A percentile compares a stretch with the other conserved stretches of the same genome.
Conservation (phyloP, 2,329 filamentous ascomycete species). For the Mycosphaerella arachidis region DNA sequence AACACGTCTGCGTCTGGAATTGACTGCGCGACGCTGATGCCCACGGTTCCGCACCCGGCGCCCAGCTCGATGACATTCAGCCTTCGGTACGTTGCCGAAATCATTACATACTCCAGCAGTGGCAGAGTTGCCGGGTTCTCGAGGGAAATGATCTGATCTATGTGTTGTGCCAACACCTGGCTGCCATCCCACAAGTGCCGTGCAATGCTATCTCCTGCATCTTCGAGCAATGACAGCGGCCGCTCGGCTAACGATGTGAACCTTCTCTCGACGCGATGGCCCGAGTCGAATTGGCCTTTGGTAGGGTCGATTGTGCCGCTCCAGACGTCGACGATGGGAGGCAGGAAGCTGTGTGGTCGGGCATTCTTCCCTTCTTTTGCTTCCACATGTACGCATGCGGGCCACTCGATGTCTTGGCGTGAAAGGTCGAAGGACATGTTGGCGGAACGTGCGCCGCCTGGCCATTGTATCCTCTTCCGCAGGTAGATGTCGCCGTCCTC, state of each 20-base stretch:
- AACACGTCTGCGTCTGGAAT: slow-evolving; percentile 50
- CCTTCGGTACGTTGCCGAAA: slow-evolving; percentile 36
- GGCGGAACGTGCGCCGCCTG: slow-evolving; percentile 40
- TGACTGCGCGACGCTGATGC: slow-evolving; percentile 57
- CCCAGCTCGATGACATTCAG: slow-evolving; percentile 61
- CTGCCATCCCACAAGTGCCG: slow-evolving; percentile 67
- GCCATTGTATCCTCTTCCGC: slow-evolving; percentile 43
- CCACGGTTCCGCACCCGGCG: slow-evolving; percentile 64
- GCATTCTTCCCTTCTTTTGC: slow-evolving; percentile 33
- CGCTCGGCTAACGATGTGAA: slow-evolving; percentile 42
- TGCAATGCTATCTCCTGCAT: slow-evolving; percentile 68
- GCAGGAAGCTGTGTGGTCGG: slow-evolving; percentile 28
- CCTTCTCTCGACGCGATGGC: slow-evolving; percentile 53
- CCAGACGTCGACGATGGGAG: slow-evolving; percentile 54
- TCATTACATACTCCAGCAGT: slow-evolving; percentile 35
- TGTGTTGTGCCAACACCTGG: slow-evolving; percentile 52
- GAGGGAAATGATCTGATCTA: slow-evolving; percentile 42
- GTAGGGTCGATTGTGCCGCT: slow-evolving; percentile 44
- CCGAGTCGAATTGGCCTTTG: slow-evolving; percentile 39
- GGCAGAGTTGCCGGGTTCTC: slow-evolving; percentile 30
- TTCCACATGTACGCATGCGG: slow-evolving; percentile 40
- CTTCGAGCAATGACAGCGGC: slow-evolving; percentile 57
- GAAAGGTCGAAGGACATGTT: slow-evolving; percentile 41
- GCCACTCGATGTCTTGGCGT: slow-evolving; percentile 36
- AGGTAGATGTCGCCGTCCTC: slow-evolving; percentile 38